Evolutionary conservation across 345 rosid genomes (phyloP), one percentile per base, ranked within the genome.

Genomic region (Clarkia xantiana): DNA sequence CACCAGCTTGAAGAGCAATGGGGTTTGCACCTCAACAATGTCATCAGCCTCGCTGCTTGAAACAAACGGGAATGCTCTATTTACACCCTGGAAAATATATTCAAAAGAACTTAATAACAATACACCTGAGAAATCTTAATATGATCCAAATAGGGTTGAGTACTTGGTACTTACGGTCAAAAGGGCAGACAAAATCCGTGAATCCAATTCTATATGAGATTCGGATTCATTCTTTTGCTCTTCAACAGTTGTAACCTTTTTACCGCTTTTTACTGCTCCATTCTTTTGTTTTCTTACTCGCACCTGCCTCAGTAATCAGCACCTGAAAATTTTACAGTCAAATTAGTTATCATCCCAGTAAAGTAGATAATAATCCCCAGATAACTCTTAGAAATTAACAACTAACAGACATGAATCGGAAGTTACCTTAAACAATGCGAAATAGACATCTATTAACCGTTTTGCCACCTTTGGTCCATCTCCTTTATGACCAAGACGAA

Each of bases 51-150:
- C 98, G 52, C 65, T 62, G 56, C 81, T 72, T 53, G 86, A 82
- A 71, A 91, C 99, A 60, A 68, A 91, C 45, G 99, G 99, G 77
- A 91, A 86, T 61, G 95, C 98, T 65, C 98, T 76, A 70, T 91
- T 91, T 59, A 86, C 76, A 57, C 98, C 98, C 98, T 91, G 77
- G 29, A 16, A 47, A 41, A 55, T 44, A 42, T 25, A 53, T 54
- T 34, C 15, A 41, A 17, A 58, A 56, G 55, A 45, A 36, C 18
- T 23, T 17, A 4, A 45, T 53, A 42, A 29, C 36, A 5, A 5
- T 7, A 29, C 6, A 29, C 6, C 36, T 10, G 36, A 29, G 36
- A 1, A 29, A 29, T 29, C 5, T 29, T 29, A n/a, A n/a, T 29
- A 5, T 3, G 8, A 29, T 29, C 5, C 29, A 23, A 6, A 15